A percentile compares a stretch with the other conserved stretches of the same genome.
Evolutionary conservation across 805 yeast genomes (phyloP).

Genomic region (Blastobotrys peoriensis): DNA sequence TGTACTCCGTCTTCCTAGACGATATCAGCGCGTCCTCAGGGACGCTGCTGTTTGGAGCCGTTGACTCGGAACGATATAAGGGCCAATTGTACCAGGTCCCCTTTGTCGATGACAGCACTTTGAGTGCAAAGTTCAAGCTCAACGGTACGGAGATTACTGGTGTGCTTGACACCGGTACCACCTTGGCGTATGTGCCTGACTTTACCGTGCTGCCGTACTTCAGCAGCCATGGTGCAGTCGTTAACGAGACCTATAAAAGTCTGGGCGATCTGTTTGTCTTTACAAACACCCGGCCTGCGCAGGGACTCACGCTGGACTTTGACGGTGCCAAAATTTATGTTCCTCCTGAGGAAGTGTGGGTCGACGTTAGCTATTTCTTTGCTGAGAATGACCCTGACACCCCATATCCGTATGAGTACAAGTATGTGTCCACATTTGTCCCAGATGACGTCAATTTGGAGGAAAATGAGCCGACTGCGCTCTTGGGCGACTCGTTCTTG

Average conservation of each 20-base stretch:
- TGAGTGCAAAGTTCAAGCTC: too few relatives aligned
- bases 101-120: background rate
- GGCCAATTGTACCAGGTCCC: slow-evolving; percentile 29
- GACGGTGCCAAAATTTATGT: slow-evolving; percentile 20
- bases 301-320: slow-evolving; percentile 13
- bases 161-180: slow-evolving; percentile 4
- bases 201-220: too few relatives aligned
- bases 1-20: slow-evolving; percentile 42
- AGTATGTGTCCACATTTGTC: slow-evolving; percentile 1
- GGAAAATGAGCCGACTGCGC: too few relatives aligned
- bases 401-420: too few relatives aligned
- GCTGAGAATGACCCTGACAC: slow-evolving; percentile 1
- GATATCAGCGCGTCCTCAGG: slow-evolving; percentile 29
- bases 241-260: slow-evolving; percentile 30
- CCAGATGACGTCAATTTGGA: background rate
- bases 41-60: slow-evolving; percentile 36
- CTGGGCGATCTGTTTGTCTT: slow-evolving; percentile 33
- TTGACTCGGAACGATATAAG: slow-evolving; percentile 35
- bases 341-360: slow-evolving; percentile 19
- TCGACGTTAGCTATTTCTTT: slow-evolving; percentile 15
- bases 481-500: slow-evolving; percentile 57
- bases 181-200: slow-evolving; percentile 1
- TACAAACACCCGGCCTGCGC: slow-evolving; percentile 6
- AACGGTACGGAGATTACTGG: too few relatives aligned
- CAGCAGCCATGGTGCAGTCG: too few relatives aligned